Conservation (phyloP, 2,329 filamentous ascomycete genomes). For the Pseudocercospora musae region DNA sequence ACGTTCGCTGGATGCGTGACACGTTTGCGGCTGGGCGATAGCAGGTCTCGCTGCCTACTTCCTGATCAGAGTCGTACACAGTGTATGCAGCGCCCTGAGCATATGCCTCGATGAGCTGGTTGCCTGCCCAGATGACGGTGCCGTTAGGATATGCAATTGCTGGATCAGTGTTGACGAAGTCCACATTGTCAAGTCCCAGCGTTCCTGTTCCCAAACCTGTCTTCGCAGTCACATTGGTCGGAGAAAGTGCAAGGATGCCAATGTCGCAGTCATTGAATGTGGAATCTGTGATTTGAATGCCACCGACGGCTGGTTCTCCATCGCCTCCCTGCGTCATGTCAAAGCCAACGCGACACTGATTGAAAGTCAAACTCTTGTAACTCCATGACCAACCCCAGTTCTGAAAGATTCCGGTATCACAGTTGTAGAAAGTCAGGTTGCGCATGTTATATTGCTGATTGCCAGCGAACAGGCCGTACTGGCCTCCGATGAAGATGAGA, state of each 20-base stretch:
- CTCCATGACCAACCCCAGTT: conserved; percentile 92
- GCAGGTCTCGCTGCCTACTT: conserved; percentile 16
- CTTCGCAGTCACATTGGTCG: conserved; percentile 52
- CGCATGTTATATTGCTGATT: conserved; percentile 86
- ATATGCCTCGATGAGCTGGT: conserved; percentile 63
- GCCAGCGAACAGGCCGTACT: conserved; percentile 73
- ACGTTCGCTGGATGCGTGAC: conserved; percentile 33
- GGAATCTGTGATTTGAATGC: conserved; percentile 76
- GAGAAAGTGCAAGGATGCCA: conserved; percentile 73
- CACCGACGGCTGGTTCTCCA: conserved; percentile 65
- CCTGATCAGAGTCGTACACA: conserved; percentile 27
- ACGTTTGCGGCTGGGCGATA: conserved; percentile 28
- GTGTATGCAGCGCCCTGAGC: conserved; percentile 70
- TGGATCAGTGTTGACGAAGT: conserved; percentile 61
- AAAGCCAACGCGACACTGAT: conserved; percentile 58
- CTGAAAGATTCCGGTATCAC: conserved; percentile 79
- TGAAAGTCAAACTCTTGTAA: conserved; percentile 69
- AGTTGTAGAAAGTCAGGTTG: conserved; percentile 77
- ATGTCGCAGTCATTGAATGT: conserved; percentile 70
- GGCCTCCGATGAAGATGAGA: conserved; percentile 77
- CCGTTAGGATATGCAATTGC: conserved; percentile 62
- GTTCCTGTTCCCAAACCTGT: conserved; percentile 55
- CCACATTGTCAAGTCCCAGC: conserved; percentile 82
- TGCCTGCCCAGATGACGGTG: conserved; percentile 64
- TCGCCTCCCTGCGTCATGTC: conserved; percentile 62